A percentile compares a stretch with the other conserved stretches of the same genome.
Evolutionary conservation across 1,284 basidiomycete genomes (phyloP).

Genomic region (Stygiomarasmius scandens): DNA sequence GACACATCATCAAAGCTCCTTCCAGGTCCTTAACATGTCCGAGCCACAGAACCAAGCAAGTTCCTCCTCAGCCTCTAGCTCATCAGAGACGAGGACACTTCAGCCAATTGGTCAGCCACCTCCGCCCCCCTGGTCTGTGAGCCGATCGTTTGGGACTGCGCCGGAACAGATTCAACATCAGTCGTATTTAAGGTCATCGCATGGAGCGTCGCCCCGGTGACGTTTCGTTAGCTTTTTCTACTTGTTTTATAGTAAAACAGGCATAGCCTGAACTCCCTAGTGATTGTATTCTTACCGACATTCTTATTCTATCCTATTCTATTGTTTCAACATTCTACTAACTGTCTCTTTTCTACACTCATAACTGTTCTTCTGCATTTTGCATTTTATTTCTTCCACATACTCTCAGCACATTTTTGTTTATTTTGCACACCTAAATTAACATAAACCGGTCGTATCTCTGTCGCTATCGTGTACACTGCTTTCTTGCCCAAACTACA

Average conservation of each 20-base stretch:
- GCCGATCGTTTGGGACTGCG: constrained; percentile 27
- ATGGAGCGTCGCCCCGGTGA: constrained; percentile 37
- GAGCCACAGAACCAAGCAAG: constrained; percentile 35
- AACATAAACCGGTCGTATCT: no score
- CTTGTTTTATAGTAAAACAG: neutral
- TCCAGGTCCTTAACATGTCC: constrained; percentile 40
- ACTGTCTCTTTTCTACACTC: no score
- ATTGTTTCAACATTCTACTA: neutral
- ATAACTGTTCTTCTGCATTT: neutral
- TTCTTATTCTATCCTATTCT: neutral
- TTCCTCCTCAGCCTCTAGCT: constrained; percentile 5
- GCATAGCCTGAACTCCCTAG: neutral
- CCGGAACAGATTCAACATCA: constrained; percentile 47
- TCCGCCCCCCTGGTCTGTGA: constrained; percentile 50
- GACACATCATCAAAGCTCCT: constrained; percentile 58
- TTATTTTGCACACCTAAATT: no score
- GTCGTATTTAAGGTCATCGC: constrained; percentile 51
- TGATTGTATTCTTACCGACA: neutral
- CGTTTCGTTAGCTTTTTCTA: neutral
- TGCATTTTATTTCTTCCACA: neutral
- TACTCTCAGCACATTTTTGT: neutral
- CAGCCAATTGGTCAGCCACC: constrained; percentile 24
- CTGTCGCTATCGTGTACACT: neutral
- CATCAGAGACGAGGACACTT: constrained; percentile 19
- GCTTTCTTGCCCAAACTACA: constrained; percentile 14